Percentiles rank a stretch among this genome's conserved stretches.
Evolutionary conservation across 768 basidiomycete genomes (phyloP).

Genomic region (Termitomyces sp.): DNA sequence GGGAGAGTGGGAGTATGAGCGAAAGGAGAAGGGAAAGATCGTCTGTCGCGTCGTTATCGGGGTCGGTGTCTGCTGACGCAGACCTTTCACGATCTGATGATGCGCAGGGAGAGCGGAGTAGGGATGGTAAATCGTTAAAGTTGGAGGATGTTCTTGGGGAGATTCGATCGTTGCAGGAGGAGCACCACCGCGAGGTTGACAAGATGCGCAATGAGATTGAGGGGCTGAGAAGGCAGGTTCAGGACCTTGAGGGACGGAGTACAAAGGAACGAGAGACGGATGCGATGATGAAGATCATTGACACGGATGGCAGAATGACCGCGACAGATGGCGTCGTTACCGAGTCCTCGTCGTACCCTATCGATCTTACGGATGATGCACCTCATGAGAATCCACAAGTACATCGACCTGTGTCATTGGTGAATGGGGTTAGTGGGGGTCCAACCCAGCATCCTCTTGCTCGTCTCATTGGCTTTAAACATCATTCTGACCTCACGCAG

Average conservation of each 20-base stretch:
- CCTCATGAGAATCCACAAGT: background rate
- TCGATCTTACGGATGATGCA: background rate
- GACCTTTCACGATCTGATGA: background rate
- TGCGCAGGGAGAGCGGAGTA: background rate
- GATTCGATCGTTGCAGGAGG: background rate
- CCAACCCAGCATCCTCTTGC: background rate
- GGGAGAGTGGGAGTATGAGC: background rate
- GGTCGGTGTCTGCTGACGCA: background rate
- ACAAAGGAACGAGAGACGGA: background rate
- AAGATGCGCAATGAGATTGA: constrained; percentile 9
- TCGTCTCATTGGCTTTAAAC: background rate
- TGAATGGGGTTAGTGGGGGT: background rate
- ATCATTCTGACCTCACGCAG: background rate
- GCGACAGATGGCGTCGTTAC: background rate
- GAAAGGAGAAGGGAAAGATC: background rate
- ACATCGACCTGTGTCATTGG: background rate
- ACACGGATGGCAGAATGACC: background rate
- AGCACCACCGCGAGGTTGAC: constrained; percentile 2
- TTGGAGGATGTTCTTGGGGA: background rate
- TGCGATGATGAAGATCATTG: background rate
- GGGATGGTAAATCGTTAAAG: background rate
- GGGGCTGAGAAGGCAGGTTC: constrained; percentile 7
- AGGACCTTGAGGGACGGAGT: background rate
- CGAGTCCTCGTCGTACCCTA: background rate
- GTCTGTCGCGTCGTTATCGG: background rate